A percentile compares a stretch with the other conserved stretches of the same genome.
These are phyloP conservation scores for Xylaria sp. DNA, from an alignment of 2,329 filamentous ascomycete genomes.

Conservation along the genomic window DNA sequence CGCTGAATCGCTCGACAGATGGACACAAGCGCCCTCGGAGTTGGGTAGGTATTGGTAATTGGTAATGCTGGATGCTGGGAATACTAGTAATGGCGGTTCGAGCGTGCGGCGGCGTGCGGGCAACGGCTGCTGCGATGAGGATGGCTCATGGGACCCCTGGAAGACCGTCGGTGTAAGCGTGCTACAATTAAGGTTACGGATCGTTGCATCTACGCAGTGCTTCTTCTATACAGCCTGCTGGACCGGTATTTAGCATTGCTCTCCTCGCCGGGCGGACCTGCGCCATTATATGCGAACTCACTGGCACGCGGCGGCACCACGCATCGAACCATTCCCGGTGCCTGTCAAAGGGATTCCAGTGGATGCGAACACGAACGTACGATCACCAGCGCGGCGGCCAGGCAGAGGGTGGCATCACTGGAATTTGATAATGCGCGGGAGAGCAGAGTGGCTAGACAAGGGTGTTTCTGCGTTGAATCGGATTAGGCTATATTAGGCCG, in stretches of 20 bases:
- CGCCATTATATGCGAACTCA: constrained; percentile 18
- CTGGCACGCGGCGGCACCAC: background rate
- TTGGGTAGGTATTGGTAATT: too few species aligned
- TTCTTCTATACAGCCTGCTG: too few species aligned
- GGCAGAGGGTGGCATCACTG: constrained; percentile 29
- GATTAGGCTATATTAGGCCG: background rate
- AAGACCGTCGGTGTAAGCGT: constrained; percentile 35
- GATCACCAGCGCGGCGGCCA: constrained; percentile 12
- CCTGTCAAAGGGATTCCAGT: background rate
- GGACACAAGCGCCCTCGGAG: too few species aligned
- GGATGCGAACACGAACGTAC: constrained; percentile 36
- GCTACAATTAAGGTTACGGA: constrained; percentile 19
- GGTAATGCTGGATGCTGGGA: background rate
- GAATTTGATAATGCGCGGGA: background rate
- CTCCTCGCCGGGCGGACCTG: too few species aligned
- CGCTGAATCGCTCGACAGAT: too few species aligned
- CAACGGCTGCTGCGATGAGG: background rate
- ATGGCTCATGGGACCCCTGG: constrained; percentile 32
- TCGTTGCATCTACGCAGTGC: background rate
- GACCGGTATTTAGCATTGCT: too few species aligned
- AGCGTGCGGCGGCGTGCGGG: background rate
- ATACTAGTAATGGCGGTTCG: background rate
- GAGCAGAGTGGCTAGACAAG: background rate
- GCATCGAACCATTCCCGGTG: constrained; percentile 20
- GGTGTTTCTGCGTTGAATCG: background rate